phyloP scores from a whole-genome alignment of 768 basidiomycete genomes.

The Suillus clintonianus region DNA sequence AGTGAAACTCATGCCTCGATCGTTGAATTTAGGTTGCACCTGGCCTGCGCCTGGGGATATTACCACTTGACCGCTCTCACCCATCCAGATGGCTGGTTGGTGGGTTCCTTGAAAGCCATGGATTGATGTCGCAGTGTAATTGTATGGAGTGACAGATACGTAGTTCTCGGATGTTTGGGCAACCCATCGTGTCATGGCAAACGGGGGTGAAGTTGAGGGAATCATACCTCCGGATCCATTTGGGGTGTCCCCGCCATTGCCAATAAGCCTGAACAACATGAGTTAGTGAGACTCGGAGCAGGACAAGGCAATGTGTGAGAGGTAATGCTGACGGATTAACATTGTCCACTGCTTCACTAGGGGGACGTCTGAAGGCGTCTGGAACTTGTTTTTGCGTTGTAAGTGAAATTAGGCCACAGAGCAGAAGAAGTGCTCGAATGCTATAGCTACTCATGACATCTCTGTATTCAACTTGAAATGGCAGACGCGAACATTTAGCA shows the following conservation, averaged over 20 bases:
- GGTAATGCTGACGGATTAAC: conserved; percentile 44
- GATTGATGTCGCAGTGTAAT: conserved; percentile 57
- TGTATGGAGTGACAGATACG: conserved; percentile 72
- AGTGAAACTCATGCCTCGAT: conserved; percentile 56
- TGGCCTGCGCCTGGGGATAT: conserved; percentile 58
- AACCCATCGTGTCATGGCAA: conserved; percentile 86
- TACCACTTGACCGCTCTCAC: conserved; percentile 66
- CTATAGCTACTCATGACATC: not conserved
- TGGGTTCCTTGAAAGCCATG: conserved; percentile 82
- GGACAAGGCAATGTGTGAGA: not conserved
- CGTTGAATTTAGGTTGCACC: conserved; percentile 56
- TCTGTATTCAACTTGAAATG: conserved; percentile 6
- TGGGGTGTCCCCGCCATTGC: conserved; percentile 71
- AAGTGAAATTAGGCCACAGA: conserved; percentile 17
- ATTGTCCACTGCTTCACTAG: conserved; percentile 43
- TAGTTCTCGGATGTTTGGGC: conserved; percentile 79
- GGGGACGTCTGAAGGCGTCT: conserved; percentile 22
- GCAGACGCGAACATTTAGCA: too few species aligned
- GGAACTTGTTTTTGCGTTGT: conserved; percentile 9
- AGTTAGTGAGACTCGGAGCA: not conserved
- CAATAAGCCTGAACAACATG: conserved; percentile 51
- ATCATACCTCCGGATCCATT: conserved; percentile 79
- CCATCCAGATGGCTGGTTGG: conserved; percentile 91
- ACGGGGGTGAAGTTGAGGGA: conserved; percentile 74
- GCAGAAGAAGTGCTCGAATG: conserved; percentile 13